Conservation (phyloP, 164 flowering plant species). For the Pachysandra terminalis region DNA sequence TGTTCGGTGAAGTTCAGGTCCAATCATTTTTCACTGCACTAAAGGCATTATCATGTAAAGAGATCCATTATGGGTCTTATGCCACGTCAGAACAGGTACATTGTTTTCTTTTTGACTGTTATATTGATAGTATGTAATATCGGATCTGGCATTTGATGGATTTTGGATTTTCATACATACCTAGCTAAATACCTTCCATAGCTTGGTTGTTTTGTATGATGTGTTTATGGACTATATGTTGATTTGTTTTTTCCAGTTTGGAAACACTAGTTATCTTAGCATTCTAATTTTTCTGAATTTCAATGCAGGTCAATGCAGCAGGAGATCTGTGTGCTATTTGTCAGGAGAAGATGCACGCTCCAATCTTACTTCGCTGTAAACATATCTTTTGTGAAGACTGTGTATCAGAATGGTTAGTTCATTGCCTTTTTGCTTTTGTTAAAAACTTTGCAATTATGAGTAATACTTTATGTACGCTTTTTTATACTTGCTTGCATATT, state of each 20-base stretch:
- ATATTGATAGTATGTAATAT: neutral
- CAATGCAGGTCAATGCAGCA: constrained; percentile 78
- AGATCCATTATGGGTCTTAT: constrained; percentile 92
- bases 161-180: too few relatives aligned
- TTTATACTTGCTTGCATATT: neutral
- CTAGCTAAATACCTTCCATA: too few relatives aligned
- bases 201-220: too few relatives aligned
- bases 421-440: neutral
- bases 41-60: constrained; percentile 90
- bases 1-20: constrained; percentile 44
- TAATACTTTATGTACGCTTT: neutral
- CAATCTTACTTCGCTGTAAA: constrained; percentile 88
- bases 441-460: neutral
- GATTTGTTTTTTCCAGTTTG: neutral
- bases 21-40: constrained; percentile 78
- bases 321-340: constrained; percentile 97
- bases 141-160: too few relatives aligned
- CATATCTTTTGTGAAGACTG: constrained; percentile 98
- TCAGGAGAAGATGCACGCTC: constrained; percentile 97
- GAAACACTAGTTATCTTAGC: neutral
- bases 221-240: neutral
- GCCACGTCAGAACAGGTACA: constrained; percentile 95
- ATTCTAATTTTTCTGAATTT: constrained; percentile 2
- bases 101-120: neutral
- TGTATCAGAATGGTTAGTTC: constrained; percentile 88